Percentiles rank a stretch among this genome's conserved stretches.
These are phyloP conservation scores for Kluyveromyces marxianus DNA, from an alignment of 1,139 yeast genomes.

Conservation along the genomic window DNA sequence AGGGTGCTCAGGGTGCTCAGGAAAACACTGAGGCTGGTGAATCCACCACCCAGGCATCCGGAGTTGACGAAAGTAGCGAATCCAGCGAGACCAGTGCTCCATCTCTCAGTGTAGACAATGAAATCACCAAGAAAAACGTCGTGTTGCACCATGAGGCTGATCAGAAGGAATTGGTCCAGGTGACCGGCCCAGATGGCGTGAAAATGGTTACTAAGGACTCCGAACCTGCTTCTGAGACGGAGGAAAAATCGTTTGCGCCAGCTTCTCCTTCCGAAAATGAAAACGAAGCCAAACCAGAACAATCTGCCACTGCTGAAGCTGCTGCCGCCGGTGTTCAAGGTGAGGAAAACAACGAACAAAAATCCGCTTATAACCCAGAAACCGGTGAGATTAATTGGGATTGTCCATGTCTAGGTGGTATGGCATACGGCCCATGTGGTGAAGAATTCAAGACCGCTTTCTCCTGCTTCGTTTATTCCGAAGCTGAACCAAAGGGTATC, in stretches of 20 bases:
- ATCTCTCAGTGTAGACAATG: not conserved
- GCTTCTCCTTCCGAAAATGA: not conserved
- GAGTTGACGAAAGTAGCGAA: not conserved
- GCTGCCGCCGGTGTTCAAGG: conserved; percentile 1
- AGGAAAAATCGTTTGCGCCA: too few relatives aligned
- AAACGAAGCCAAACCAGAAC: not conserved
- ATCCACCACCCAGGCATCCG: not conserved
- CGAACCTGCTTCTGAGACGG: too few relatives aligned
- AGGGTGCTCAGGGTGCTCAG: not conserved
- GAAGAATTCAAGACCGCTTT: conserved; percentile 96
- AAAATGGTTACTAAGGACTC: not conserved
- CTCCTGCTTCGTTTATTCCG: conserved; percentile 91
- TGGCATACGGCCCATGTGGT: conserved; percentile 99
- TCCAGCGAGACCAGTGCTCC: not conserved
- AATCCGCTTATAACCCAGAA: conserved; percentile 88
- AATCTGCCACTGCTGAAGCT: not conserved
- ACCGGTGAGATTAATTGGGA: conserved; percentile 99
- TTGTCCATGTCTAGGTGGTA: conserved; percentile 98
- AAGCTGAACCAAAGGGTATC: conserved; percentile 93
- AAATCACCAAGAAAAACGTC: not conserved
- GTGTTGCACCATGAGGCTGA: not conserved
- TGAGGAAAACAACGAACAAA: conserved; percentile 29
- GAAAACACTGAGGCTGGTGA: not conserved
- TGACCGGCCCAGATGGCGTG: conserved; percentile 3
- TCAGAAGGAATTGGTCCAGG: not conserved